phyloP scores from a whole-genome alignment of 495 filamentous ascomycete genomes.

The Xylaria intraflava region DNA sequence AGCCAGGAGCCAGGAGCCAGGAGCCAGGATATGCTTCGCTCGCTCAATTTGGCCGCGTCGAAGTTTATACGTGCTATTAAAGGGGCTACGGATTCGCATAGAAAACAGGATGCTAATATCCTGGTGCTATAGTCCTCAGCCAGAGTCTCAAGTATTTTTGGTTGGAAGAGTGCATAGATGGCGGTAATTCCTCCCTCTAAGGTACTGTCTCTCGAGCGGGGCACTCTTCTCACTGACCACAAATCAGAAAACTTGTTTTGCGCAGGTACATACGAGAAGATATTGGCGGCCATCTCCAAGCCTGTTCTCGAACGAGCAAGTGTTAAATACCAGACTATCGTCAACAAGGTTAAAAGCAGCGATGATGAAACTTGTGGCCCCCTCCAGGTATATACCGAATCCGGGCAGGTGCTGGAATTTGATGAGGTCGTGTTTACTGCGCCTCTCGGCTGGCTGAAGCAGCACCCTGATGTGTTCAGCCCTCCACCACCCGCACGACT shows the following conservation, averaged over 20 bases:
- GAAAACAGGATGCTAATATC: background rate
- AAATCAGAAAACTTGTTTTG: constrained; percentile 76
- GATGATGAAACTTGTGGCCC: constrained; percentile 26
- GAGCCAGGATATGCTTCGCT: no score
- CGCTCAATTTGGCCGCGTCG: background rate
- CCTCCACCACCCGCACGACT: constrained; percentile 65
- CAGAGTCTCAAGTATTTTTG: constrained; percentile 92
- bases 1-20: no score
- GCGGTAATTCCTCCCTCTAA: constrained; percentile 56
- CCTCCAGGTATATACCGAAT: constrained; percentile 50
- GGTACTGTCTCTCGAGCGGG: background rate
- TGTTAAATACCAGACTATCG: constrained; percentile 47
- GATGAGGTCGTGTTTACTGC: constrained; percentile 82
- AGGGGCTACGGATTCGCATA: background rate
- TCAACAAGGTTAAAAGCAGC: constrained; percentile 42
- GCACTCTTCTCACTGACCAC: background rate
- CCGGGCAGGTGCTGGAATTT: constrained; percentile 51
- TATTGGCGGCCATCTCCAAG: constrained; percentile 61
- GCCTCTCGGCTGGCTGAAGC: constrained; percentile 86
- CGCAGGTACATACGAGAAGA: constrained; percentile 74
- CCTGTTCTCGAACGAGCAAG: constrained; percentile 55
- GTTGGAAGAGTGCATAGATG: constrained; percentile 91
- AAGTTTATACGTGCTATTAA: background rate
- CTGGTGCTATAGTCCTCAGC: constrained; percentile 39
- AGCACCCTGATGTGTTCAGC: constrained; percentile 60